Evolutionary conservation across 2,329 filamentous ascomycete species (phyloP).

Genomic region (Thielaviopsis punctulata): DNA sequence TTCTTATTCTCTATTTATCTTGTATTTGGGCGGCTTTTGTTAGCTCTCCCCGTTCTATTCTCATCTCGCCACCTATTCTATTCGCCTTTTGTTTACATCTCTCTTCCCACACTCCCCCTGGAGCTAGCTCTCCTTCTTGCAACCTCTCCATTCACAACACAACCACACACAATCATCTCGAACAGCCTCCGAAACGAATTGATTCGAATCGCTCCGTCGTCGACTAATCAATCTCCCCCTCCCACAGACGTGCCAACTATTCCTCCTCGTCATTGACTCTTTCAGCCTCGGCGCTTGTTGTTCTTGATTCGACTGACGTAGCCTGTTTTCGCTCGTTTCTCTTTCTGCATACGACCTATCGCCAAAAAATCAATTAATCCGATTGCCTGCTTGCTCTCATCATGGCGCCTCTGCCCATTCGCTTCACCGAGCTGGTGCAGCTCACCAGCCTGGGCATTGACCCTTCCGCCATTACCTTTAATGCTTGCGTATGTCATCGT

Average conservation of each 20-base stretch:
- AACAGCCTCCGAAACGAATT: neutral
- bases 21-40: constrained; percentile 6
- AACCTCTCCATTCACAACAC: neutral
- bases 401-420: constrained; percentile 67
- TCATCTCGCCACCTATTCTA: constrained; percentile 9
- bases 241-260: neutral
- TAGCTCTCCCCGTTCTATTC: constrained; percentile 6
- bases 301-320: neutral
- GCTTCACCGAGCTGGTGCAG: constrained; percentile 82
- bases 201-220: neutral
- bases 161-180: too few relatives aligned
- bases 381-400: neutral
- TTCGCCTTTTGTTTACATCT: too few relatives aligned
- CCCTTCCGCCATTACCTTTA: constrained; percentile 50
- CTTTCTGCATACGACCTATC: too few relatives aligned
- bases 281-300: neutral
- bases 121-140: constrained; percentile 10
- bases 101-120: too few relatives aligned
- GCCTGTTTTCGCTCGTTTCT: neutral
- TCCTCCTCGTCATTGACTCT: neutral
- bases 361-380: neutral
- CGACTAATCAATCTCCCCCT: too few relatives aligned
- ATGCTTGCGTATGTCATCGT: constrained; percentile 48
- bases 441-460: constrained; percentile 32
- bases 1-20: neutral